These are phyloP conservation scores for Blastocystis sp. DNA, from an alignment of 352 stramenopile species.

Conservation along the genomic window DNA sequence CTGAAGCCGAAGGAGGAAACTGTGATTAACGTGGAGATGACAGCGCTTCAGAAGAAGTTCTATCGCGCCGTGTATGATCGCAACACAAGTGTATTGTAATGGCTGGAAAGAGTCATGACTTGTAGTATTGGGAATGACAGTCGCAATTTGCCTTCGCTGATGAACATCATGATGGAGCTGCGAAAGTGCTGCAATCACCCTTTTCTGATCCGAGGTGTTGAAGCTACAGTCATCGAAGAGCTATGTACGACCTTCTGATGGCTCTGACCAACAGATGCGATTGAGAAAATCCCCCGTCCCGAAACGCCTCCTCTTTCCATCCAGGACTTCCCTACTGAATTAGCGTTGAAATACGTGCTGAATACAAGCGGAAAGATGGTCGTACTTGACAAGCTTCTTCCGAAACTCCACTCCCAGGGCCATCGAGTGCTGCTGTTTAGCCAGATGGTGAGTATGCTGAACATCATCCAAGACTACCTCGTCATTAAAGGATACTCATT, in stretches of 20 bases:
- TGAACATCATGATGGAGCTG: constrained; percentile 98
- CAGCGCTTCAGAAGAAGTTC: constrained; percentile 95
- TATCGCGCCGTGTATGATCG: constrained; percentile 98
- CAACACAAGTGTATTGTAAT: constrained; percentile 90
- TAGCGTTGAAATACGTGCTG: constrained; percentile 85
- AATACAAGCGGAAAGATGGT: constrained; percentile 92
- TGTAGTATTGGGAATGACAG: constrained; percentile 63
- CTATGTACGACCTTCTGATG: neutral
- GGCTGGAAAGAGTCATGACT: constrained; percentile 58
- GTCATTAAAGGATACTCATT: constrained; percentile 80
- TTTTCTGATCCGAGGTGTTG: constrained; percentile 82
- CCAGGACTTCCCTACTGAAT: neutral
- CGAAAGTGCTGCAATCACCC: constrained; percentile 99
- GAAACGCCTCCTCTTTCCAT: neutral
- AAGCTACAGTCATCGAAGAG: neutral
- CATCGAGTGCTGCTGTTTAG: constrained; percentile 98
- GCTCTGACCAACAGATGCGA: neutral
- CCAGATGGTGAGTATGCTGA: constrained; percentile 87
- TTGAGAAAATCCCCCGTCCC: neutral
- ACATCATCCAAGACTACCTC: constrained; percentile 98
- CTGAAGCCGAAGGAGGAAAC: constrained; percentile 91
- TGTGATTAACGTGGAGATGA: constrained; percentile 91
- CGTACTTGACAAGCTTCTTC: constrained; percentile 95
- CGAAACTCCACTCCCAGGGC: constrained; percentile 84
- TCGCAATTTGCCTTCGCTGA: constrained; percentile 80